These are phyloP conservation scores for Botryotinia narcissicola DNA, from an alignment of 2,329 filamentous ascomycete species.

Conservation along the genomic window DNA sequence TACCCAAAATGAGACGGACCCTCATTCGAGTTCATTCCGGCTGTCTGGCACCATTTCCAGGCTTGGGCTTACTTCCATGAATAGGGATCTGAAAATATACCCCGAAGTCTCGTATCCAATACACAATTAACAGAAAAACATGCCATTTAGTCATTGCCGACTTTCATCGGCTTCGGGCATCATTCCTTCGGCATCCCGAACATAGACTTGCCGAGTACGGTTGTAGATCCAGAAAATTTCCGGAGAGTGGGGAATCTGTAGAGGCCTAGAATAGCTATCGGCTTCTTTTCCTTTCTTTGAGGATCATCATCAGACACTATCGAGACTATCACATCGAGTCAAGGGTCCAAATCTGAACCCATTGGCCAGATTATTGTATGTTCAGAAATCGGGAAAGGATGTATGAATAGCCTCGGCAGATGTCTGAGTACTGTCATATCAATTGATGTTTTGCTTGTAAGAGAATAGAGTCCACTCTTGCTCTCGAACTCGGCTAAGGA, in stretches of 20 bases:
- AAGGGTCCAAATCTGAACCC: not conserved
- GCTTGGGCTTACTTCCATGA: not conserved
- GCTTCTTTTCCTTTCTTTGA: not conserved
- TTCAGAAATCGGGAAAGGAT: not conserved
- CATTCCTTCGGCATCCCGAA: slow-evolving; percentile 17
- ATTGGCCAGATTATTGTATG: slow-evolving; percentile 1
- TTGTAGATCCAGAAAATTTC: not conserved
- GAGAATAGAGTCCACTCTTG: not conserved
- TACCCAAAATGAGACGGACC: slow-evolving; percentile 9
- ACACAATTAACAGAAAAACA: slow-evolving; percentile 4
- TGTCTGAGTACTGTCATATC: slow-evolving; percentile 1
- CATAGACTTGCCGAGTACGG: not conserved
- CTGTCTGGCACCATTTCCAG: not conserved
- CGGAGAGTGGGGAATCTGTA: not conserved
- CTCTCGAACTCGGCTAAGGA: slow-evolving; percentile 4
- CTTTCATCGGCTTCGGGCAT: slow-evolving; percentile 10
- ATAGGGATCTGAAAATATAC: not conserved
- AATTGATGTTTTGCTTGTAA: not conserved
- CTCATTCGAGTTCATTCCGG: slow-evolving; percentile 4
- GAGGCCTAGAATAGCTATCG: not conserved
- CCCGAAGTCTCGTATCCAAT: not conserved
- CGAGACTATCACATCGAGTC: not conserved
- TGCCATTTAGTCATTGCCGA: not conserved
- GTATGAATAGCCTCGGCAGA: not conserved
- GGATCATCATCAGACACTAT: slow-evolving; percentile 12